Conservation (phyloP, 192 early-diverging fungal species). For the Backusella mclennaniae region DNA sequence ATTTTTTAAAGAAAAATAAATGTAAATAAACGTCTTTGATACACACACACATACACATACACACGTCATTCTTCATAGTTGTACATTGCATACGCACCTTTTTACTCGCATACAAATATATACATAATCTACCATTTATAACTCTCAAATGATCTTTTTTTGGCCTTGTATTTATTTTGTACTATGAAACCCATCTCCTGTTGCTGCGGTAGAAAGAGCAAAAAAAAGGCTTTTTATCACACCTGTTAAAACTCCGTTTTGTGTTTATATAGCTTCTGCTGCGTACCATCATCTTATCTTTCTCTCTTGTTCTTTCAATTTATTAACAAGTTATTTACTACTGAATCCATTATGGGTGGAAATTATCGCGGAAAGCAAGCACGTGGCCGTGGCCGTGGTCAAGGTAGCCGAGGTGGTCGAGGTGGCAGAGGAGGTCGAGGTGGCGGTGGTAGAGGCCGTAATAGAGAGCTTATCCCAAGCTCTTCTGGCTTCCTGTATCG, state of each 20-base stretch:
- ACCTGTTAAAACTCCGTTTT: not conserved
- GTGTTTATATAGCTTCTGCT: not conserved
- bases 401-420: not conserved
- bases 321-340: not conserved
- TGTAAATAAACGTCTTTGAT: not conserved
- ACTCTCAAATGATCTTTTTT: not conserved
- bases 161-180: not conserved
- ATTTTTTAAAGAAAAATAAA: not conserved
- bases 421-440: not conserved
- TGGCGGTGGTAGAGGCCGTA: conserved; percentile 13
- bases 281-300: not conserved
- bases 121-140: not conserved
- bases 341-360: not conserved
- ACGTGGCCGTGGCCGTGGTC: conserved; percentile 3
- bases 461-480: conserved; percentile 16
- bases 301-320: not conserved
- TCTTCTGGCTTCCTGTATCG: conserved; percentile 13
- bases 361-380: conserved; percentile 14
- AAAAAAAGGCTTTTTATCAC: not conserved
- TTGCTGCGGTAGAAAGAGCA: not conserved
- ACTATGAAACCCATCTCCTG: not conserved
- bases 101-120: not conserved
- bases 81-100: not conserved
- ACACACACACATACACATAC: not conserved
- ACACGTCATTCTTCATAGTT: not conserved